Percentiles rank a stretch among this genome's conserved stretches.
Conservation (phyloP, 192 early-diverging fungal genomes). For the Thamnidium elegans region DNA sequence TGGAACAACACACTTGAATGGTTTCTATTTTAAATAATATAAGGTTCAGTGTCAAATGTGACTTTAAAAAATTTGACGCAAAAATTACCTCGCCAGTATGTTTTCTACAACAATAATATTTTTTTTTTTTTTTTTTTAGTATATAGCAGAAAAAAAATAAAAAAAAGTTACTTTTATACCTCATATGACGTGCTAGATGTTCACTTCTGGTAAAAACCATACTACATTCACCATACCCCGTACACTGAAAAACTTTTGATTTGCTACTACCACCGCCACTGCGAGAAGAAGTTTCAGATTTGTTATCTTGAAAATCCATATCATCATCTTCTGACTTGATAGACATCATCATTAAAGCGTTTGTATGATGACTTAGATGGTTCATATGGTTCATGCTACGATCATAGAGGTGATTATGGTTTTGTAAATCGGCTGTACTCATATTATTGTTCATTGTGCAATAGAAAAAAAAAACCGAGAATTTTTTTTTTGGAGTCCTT, state of each 20-base stretch:
- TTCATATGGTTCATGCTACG: background rate
- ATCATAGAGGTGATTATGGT: background rate
- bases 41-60: background rate
- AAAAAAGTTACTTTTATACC: conserved; percentile 26
- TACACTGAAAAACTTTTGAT: conserved; percentile 46
- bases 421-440: too few species aligned
- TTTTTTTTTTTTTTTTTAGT: too few species aligned
- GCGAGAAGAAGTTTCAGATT: background rate
- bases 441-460: background rate
- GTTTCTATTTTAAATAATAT: conserved; percentile 49
- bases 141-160: conserved; percentile 8
- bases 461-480: background rate
- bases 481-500: too few species aligned
- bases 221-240: conserved; percentile 49
- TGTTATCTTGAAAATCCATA: conserved; percentile 6
- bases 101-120: conserved; percentile 39
- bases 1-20: conserved; percentile 62
- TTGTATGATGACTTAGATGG: background rate
- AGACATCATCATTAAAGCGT: background rate
- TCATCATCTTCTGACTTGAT: background rate
- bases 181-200: conserved; percentile 37
- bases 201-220: conserved; percentile 57
- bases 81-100: conserved; percentile 39
- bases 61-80: too few species aligned
- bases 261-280: background rate